Evolutionary conservation across 108 stramenopile genomes (phyloP).

Genomic region (Nitzschia sp.): DNA sequence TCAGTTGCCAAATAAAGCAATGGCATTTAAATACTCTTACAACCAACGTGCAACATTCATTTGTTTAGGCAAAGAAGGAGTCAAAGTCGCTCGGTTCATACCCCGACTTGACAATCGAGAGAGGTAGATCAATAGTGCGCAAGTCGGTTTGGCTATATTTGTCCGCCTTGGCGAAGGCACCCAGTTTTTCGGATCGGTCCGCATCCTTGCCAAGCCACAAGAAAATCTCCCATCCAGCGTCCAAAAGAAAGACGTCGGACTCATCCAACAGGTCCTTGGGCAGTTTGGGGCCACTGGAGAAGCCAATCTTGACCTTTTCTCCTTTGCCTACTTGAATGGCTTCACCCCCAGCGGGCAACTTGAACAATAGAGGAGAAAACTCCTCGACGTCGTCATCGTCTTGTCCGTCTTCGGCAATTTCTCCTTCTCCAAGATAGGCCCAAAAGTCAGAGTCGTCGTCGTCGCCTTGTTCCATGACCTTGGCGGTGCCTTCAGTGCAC

Average conservation of each 20-base stretch:
- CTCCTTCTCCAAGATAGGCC: conserved; percentile 71
- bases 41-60: too few species aligned
- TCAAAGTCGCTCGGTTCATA: conserved; percentile 14
- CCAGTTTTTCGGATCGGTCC: conserved; percentile 61
- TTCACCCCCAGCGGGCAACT: conserved; percentile 43
- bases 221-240: conserved; percentile 69
- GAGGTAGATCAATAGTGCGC: conserved; percentile 34
- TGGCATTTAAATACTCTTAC: too few species aligned
- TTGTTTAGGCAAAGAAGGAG: conserved; percentile 19
- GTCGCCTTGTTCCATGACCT: conserved; percentile 40
- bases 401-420: conserved; percentile 45
- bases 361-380: conserved; percentile 48
- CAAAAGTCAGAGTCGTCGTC: conserved; percentile 79
- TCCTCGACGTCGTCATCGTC: conserved; percentile 26
- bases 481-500: conserved; percentile 42
- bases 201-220: conserved; percentile 80
- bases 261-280: conserved; percentile 49
- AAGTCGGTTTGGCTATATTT: conserved; percentile 33
- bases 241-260: conserved; percentile 73
- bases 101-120: conserved; percentile 42
- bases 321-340: conserved; percentile 50
- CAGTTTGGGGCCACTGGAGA: conserved; percentile 3
- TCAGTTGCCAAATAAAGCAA: too few species aligned
- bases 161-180: conserved; percentile 56
- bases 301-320: conserved; percentile 18